Conservation (phyloP, 2,329 filamentous ascomycete species). For the Xylariales sp. region DNA sequence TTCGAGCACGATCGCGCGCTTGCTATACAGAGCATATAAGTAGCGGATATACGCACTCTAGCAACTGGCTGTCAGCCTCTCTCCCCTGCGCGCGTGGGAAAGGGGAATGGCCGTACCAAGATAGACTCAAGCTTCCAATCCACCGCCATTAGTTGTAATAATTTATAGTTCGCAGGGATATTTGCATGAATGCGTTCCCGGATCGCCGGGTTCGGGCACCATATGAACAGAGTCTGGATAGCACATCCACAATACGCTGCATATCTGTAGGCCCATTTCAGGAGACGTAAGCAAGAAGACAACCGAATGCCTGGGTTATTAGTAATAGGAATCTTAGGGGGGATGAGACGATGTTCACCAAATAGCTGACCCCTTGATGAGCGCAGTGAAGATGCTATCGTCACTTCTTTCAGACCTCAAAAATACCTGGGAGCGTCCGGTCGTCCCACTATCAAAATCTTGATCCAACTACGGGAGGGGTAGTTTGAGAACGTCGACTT, state of each 20-base stretch:
- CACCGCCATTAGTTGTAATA: slow-evolving; percentile 24
- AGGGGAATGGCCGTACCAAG: not conserved
- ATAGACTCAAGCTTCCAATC: slow-evolving; percentile 29
- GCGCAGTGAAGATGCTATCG: slow-evolving; percentile 9
- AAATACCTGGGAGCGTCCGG: not conserved
- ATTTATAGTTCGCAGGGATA: slow-evolving; percentile 16
- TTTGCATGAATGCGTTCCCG: slow-evolving; percentile 10
- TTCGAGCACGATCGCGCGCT: not conserved
- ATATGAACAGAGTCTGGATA: slow-evolving; percentile 19
- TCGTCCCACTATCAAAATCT: slow-evolving; percentile 13
- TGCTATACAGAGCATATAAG: slow-evolving; percentile 14
- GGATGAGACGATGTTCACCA: slow-evolving; percentile 5
- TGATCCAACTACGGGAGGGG: slow-evolving; percentile 23
- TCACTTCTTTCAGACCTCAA: slow-evolving; percentile 11
- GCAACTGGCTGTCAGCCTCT: not conserved
- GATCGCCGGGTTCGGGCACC: slow-evolving; percentile 19
- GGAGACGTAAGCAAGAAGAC: not conserved
- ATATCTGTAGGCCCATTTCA: too few relatives aligned
- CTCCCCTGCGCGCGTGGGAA: too few relatives aligned
- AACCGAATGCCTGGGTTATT: slow-evolving; percentile 13
- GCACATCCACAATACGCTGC: slow-evolving; percentile 23
- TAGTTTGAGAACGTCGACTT: not conserved
- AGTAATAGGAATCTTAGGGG: not conserved
- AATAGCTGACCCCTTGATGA: slow-evolving; percentile 17
- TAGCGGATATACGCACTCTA: slow-evolving; percentile 20